Base-by-base conservation (phyloP, 2,329 filamentous ascomycete species). In the Orbilia blumenaviensis region DNA sequence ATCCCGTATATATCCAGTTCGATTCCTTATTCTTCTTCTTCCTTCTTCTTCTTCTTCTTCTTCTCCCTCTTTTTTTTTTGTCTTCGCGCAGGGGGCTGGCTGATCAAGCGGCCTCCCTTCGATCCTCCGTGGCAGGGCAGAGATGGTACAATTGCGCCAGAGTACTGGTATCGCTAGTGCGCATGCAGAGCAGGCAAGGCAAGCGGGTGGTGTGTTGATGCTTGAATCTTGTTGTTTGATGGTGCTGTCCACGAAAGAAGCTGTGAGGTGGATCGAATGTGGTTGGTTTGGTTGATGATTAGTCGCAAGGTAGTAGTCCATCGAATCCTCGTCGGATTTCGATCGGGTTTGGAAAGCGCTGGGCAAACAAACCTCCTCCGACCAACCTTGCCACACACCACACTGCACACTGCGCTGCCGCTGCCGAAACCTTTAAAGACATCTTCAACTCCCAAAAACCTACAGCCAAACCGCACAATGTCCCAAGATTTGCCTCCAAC, bases 401-500 rank as follows among this genome's bases (percentile, higher is more conserved):
- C 29, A n/a, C n/a, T n/a, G n/a, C n/a, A n/a, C n/a, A n/a, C n/a
- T n/a, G n/a, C n/a, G n/a, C n/a, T n/a, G n/a, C n/a, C n/a, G n/a
- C n/a, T n/a, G n/a, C n/a, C n/a, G n/a, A n/a, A n/a, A n/a, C n/a
- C n/a, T n/a, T n/a, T 14, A 44, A 52, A 38, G 16, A 50, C 18
- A 25, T 21, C 34, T 2, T n/a, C 32, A 46, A 21, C 16, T 21
- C 14, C n/a, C n/a, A n/a, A 34, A 14, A n/a, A 38, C 2, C 18
- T 12, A 23, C 52, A 54, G 23, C 21, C 10, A 27, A 50, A 29
- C n/a, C n/a, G n/a, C 14, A 21, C 16, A 3, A 97, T 98, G 94
- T 90, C 92, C 86, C 94, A 98, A 88, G 95, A 99, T 87, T 92
- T 99, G 89, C 95, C 95, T 86, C 95, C 95, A 81, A 84, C 85